phyloP scores from a whole-genome alignment of 371 early-diverging fungal species.

The Basidiobolus meristosporus region DNA sequence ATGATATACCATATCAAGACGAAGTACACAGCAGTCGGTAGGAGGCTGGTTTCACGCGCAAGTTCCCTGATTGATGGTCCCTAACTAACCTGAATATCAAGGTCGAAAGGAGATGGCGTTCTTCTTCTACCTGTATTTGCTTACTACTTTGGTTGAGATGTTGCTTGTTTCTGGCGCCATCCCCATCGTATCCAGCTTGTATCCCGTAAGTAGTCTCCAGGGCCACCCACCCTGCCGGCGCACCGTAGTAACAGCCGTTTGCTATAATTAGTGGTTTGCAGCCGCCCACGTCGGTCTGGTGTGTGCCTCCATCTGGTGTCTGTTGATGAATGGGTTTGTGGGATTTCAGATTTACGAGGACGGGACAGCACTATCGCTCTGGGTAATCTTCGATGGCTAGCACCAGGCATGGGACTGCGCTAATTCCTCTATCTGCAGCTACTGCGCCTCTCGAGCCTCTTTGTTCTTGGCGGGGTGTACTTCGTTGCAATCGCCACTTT shows the following conservation, averaged over 20 bases:
- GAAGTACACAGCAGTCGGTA: slow-evolving; percentile 95
- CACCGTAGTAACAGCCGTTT: too few relatives aligned
- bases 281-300: slow-evolving; percentile 67
- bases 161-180: slow-evolving; percentile 76
- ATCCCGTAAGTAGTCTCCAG: too few relatives aligned
- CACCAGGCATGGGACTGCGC: neutral
- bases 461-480: slow-evolving; percentile 53
- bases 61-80: neutral
- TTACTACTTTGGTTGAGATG: slow-evolving; percentile 67
- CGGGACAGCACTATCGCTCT: slow-evolving; percentile 75
- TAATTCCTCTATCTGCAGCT: slow-evolving; percentile 18
- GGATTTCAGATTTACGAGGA: slow-evolving; percentile 94
- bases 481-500: slow-evolving; percentile 78
- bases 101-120: slow-evolving; percentile 92
- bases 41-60: slow-evolving; percentile 10
- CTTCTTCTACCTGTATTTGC: slow-evolving; percentile 89
- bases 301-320: slow-evolving; percentile 72
- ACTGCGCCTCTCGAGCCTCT: slow-evolving; percentile 65
- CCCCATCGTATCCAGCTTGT: too few relatives aligned
- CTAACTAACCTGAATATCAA: slow-evolving; percentile 8
- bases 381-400: slow-evolving; percentile 28
- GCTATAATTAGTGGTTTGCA: slow-evolving; percentile 48
- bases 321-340: slow-evolving; percentile 87
- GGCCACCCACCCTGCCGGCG: too few relatives aligned
- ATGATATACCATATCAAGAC: slow-evolving; percentile 93